Evolutionary conservation across 495 filamentous ascomycete species (phyloP).

Genomic region (Penicillium macrosclerotiorum): DNA sequence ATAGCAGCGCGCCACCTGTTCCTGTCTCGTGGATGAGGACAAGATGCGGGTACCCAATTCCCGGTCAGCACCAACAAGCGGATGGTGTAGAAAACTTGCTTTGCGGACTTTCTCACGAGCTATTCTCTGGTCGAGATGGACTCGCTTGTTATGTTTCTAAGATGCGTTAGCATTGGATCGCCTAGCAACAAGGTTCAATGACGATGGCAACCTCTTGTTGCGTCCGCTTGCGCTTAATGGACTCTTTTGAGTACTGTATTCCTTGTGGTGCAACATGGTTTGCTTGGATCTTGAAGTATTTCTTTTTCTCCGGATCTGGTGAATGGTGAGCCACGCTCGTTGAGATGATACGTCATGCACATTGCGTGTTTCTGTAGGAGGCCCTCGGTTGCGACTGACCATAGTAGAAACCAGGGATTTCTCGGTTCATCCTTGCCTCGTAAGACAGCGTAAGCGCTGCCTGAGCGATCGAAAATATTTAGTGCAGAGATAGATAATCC

Average conservation of each 20-base stretch:
- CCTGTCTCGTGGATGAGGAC: constrained; percentile 19
- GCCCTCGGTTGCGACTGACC: too few species aligned
- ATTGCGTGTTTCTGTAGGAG: too few species aligned
- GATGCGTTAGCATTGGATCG: constrained; percentile 4
- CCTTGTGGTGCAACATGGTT: constrained; percentile 45
- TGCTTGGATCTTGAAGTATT: constrained; percentile 56
- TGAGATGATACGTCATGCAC: not conserved
- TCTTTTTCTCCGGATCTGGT: constrained; percentile 53
- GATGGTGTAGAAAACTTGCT: constrained; percentile 25
- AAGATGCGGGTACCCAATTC: constrained; percentile 24
- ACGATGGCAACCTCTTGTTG: constrained; percentile 35
- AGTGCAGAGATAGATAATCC: too few species aligned
- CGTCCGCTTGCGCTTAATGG: constrained; percentile 41
- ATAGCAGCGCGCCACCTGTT: constrained; percentile 29
- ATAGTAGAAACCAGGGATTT: constrained; percentile 50
- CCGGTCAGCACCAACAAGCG: constrained; percentile 23
- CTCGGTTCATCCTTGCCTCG: constrained; percentile 44
- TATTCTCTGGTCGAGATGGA: constrained; percentile 23
- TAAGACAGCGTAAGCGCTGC: too few species aligned
- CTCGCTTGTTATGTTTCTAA: constrained; percentile 32
- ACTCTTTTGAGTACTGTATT: constrained; percentile 45
- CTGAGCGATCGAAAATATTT: too few species aligned
- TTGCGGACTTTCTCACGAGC: constrained; percentile 36
- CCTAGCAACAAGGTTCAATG: not conserved
- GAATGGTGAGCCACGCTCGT: not conserved